Conservation (phyloP, 139 green algal species). For the Chlorella sp. region DNA sequence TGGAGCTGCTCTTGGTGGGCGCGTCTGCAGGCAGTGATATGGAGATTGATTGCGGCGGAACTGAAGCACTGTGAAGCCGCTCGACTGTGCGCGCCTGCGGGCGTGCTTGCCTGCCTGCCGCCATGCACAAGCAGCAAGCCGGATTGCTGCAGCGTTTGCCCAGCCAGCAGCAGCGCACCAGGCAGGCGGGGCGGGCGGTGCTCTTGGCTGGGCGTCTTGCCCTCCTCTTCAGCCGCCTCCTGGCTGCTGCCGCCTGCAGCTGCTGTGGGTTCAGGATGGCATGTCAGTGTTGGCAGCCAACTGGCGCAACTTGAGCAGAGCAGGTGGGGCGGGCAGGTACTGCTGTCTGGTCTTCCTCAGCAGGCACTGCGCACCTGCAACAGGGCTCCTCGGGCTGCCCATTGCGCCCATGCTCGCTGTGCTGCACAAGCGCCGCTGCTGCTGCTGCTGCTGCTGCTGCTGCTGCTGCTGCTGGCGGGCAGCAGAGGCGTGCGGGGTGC, state of each 20-base stretch:
- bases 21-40: background rate
- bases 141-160: background rate
- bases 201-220: constrained; percentile 18
- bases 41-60: too few relatives aligned
- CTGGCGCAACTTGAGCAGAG: too few relatives aligned
- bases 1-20: constrained; percentile 13
- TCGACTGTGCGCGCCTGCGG: too few relatives aligned
- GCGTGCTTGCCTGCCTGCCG: too few relatives aligned
- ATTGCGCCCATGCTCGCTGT: background rate
- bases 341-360: too few relatives aligned
- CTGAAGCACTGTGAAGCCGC: too few relatives aligned
- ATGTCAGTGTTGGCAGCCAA: too few relatives aligned
- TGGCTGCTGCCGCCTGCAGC: background rate
- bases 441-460: background rate
- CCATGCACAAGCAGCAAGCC: too few relatives aligned
- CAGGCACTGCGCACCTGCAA: background rate
- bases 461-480: background rate
- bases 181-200: constrained; percentile 7
- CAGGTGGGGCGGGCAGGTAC: too few relatives aligned
- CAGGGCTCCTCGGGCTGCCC: background rate
- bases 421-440: background rate
- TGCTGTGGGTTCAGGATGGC: too few relatives aligned
- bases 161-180: background rate
- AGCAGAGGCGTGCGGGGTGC: background rate
- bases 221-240: background rate